Percentiles rank a stretch among this genome's conserved stretches.
Conservation (phyloP, 352 stramenopile species). For the Labyrinthula sp. region DNA sequence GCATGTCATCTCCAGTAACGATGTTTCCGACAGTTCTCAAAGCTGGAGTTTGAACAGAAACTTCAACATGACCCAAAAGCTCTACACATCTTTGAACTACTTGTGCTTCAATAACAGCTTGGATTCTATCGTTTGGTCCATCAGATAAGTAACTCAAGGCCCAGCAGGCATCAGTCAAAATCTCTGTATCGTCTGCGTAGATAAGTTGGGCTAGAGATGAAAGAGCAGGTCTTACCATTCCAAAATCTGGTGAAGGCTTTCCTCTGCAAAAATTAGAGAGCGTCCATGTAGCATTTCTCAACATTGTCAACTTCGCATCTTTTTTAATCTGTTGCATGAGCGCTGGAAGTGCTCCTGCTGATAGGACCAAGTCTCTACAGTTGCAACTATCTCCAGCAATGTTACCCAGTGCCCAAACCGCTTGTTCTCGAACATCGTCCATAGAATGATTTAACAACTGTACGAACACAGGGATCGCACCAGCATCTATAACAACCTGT, state of each 20-base stretch:
- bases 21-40: conserved; percentile 94
- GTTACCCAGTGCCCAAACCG: conserved; percentile 94
- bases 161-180: conserved; percentile 97
- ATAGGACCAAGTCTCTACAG: conserved; percentile 82
- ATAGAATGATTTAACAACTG: conserved; percentile 78
- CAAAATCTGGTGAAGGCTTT: conserved; percentile 81
- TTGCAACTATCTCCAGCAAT: conserved; percentile 92
- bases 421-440: conserved; percentile 49
- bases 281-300: conserved; percentile 95
- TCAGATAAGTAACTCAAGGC: conserved; percentile 91
- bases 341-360: conserved; percentile 62
- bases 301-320: conserved; percentile 76
- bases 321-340: conserved; percentile 80
- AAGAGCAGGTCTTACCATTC: conserved; percentile 73
- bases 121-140: conserved; percentile 94
- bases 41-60: conserved; percentile 80
- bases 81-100: conserved; percentile 86
- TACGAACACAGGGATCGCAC: conserved; percentile 89
- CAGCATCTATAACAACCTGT: conserved; percentile 82
- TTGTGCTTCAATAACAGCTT: conserved; percentile 87
- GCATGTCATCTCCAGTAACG: conserved; percentile 91
- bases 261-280: conserved; percentile 94
- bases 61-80: conserved; percentile 68
- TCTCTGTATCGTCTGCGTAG: conserved; percentile 88
- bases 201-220: conserved; percentile 84